phyloP scores from a whole-genome alignment of 2,329 filamentous ascomycete species.

The Fusarium lateritium region DNA sequence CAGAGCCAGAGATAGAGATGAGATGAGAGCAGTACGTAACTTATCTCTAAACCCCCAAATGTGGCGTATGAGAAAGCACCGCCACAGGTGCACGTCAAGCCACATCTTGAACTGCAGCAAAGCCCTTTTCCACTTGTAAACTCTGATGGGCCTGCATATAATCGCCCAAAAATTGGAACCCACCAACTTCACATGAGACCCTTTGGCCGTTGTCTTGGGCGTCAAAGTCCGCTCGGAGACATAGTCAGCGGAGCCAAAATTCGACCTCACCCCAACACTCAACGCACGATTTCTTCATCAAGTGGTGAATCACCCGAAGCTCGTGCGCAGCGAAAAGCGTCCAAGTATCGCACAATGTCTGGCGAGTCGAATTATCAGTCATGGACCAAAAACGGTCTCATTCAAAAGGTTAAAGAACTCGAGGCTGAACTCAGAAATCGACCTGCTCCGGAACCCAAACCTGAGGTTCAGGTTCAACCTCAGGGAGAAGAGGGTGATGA shows the following conservation, averaged over 20 bases:
- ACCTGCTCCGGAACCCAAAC: constrained; percentile 46
- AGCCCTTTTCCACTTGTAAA: constrained; percentile 45
- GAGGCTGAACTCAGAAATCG: constrained; percentile 75
- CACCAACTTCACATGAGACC: constrained; percentile 51
- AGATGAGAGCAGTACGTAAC: constrained; percentile 47
- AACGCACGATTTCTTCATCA: constrained; percentile 31
- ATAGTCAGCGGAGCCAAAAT: constrained; percentile 32
- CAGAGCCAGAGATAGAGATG: constrained; percentile 37
- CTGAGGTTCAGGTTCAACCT: constrained; percentile 6
- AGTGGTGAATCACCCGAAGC: constrained; percentile 43
- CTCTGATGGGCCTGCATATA: constrained; percentile 46
- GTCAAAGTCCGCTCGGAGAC: constrained; percentile 46
- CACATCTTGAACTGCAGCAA: constrained; percentile 39
- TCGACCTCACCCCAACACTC: constrained; percentile 11
- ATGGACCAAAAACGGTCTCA: constrained; percentile 78
- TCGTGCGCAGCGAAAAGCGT: constrained; percentile 29
- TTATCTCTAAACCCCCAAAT: constrained; percentile 40
- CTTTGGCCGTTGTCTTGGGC: constrained; percentile 46
- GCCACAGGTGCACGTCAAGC: constrained; percentile 35
- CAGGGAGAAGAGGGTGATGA: constrained; percentile 15
- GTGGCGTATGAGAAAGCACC: constrained; percentile 27
- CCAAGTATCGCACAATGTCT: constrained; percentile 51
- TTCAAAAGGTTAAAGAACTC: constrained; percentile 76
- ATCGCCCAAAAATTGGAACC: constrained; percentile 44
- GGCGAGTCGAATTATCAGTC: constrained; percentile 67